These are phyloP conservation scores for Pseudogymnoascus sp. DNA, from an alignment of 2,329 filamentous ascomycete genomes.

Conservation along the genomic window DNA sequence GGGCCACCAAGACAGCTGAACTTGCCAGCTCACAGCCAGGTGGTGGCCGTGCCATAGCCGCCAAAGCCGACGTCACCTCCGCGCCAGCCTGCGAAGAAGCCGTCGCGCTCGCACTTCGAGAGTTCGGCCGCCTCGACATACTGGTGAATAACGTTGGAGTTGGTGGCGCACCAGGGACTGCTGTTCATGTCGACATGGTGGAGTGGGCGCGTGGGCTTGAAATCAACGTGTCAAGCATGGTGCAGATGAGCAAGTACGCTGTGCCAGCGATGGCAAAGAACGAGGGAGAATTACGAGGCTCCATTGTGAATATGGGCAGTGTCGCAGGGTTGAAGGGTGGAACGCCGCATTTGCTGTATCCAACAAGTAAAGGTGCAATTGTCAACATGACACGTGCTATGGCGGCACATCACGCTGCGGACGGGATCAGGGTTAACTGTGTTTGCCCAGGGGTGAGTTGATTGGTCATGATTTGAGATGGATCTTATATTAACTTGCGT, in stretches of 20 bases:
- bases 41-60: slow-evolving; percentile 36
- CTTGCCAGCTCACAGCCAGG: slow-evolving; percentile 13
- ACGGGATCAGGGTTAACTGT: slow-evolving; percentile 47
- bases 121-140: slow-evolving; percentile 53
- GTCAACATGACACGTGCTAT: slow-evolving; percentile 50
- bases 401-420: slow-evolving; percentile 43
- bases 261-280: slow-evolving; percentile 54
- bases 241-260: slow-evolving; percentile 54
- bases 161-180: slow-evolving; percentile 50
- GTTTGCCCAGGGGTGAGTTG: slow-evolving; percentile 46
- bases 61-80: slow-evolving; percentile 48
- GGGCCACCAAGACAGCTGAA: slow-evolving; percentile 44
- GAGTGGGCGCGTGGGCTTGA: slow-evolving; percentile 50
- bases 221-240: slow-evolving; percentile 58
- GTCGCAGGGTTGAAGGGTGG: slow-evolving; percentile 48
- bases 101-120: slow-evolving; percentile 35
- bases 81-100: slow-evolving; percentile 41
- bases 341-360: slow-evolving; percentile 38
- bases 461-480: not conserved
- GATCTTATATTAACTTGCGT: not conserved
- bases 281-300: slow-evolving; percentile 37
- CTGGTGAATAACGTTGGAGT: slow-evolving; percentile 60
- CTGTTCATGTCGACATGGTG: slow-evolving; percentile 51
- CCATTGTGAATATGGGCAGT: slow-evolving; percentile 55
- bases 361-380: slow-evolving; percentile 41